These are phyloP conservation scores for Zymoseptoria pseudotritici DNA, from an alignment of 2,329 filamentous ascomycete species.

Conservation along the genomic window DNA sequence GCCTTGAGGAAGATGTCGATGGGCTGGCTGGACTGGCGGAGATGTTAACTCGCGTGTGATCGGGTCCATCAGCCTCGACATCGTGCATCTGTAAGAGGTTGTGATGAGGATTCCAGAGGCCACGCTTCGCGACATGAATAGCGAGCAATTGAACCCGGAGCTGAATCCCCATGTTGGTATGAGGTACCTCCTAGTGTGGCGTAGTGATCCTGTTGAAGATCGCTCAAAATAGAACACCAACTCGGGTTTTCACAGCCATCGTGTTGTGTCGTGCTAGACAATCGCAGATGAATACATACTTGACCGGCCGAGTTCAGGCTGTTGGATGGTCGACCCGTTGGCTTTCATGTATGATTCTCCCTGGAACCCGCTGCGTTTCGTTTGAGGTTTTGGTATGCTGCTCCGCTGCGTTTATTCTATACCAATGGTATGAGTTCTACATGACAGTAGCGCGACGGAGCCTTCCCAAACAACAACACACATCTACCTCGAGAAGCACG, in stretches of 20 bases:
- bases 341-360: not conserved
- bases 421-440: not conserved
- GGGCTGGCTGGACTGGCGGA: not conserved
- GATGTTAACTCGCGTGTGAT: not conserved
- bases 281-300: not conserved
- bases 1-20: not conserved
- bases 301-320: not conserved
- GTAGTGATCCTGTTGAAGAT: not conserved
- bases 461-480: not conserved
- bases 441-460: too few relatives aligned
- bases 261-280: not conserved
- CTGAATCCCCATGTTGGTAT: not conserved
- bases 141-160: not conserved
- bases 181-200: not conserved
- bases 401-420: not conserved
- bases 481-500: not conserved
- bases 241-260: too few relatives aligned
- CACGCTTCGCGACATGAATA: not conserved
- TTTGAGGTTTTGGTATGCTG: not conserved
- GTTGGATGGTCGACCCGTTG: not conserved
- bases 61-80: not conserved
- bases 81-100: not conserved
- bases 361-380: not conserved
- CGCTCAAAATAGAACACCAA: not conserved
- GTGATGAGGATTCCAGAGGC: not conserved